Evolutionary conservation across 345 rosid genomes (phyloP), one percentile per base, ranked within the genome.

Genomic region (Lepidium africanum): DNA sequence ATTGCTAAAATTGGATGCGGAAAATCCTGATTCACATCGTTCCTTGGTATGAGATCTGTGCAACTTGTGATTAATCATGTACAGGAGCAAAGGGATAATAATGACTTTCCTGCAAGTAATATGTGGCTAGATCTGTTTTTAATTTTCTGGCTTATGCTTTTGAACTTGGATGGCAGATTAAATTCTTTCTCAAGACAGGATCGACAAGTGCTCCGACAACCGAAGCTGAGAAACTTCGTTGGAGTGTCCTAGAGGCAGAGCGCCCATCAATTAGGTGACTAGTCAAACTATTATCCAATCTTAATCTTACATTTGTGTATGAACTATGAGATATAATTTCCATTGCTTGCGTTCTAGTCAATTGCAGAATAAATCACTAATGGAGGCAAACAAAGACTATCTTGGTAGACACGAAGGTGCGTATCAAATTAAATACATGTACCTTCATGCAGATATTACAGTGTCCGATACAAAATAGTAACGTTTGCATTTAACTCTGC

Each of bases 211-310:
- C 87, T 75, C 89, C 99, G 19, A 85, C 71, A 6, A 81, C 88
- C 23, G 87, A 81, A 53, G 58, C 91, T 23, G 94, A 84, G 78
- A 91, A 91, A 73, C 93, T 95, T 65, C 79, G 93, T 65, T 85
- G 92, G 90, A 85, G 84, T 76, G 96, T 95, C 60, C 70, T 95
- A 65, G 93, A 89, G 78, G 96, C 90, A 7, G 99, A 95, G 81
- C 90, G 96, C 41, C 85, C 88, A 45, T 75, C 84, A 61, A 83
- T 95, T 77, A 87, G 96, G 99, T 95, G 64, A 73, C 50, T 73
- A 25, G 16, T 69, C 37, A 17, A 51, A 55, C 45, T 43, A 7
- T 41, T 50, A 46, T 59, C 50, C 11, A 53, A 52, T 51, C 43
- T 43, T 23, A 45, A 9, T 43, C 57, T 42, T 48, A 55, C 61